Evolutionary conservation across 2,329 filamentous ascomycete genomes (phyloP), one percentile per base, ranked within the genome.

Genomic region (Calonectria honghensis): DNA sequence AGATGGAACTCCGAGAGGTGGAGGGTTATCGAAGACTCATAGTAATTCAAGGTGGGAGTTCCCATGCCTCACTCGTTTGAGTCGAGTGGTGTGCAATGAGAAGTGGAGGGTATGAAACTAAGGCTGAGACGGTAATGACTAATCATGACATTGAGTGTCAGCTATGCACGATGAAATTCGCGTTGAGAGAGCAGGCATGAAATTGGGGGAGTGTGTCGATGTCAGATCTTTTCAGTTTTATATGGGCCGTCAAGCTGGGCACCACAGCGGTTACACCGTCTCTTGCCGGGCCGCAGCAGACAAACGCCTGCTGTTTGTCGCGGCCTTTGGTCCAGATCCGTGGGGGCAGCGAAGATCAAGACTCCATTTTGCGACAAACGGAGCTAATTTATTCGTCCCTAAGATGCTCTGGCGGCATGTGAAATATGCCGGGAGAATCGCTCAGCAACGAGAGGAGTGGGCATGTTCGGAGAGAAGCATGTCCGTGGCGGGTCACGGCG

Each of bases 221-320:
- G 89, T 94, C 93, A 94, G 93, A 90, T 94, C 92, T 94, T 94
- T 94, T 94, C 92, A 94, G 92, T 94, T 91, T 89, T 84, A 80
- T 81, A 81, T 81, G 84, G 81, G 83, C 87, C 89, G 84, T 91
- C 88, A 91, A 83, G 76, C 87, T 85, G 82, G 84, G 82, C 83
- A 86, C 86, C 83, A 80, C 88, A 86, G 83, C 89, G 89, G 90
- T 84, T 91, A 87, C 83, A 82, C 84, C 80, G 79, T 75, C 74
- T 76, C 75, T 79, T 66, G 76, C 75, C 75, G 68, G 48, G 41
- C 59, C 69, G 48, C 54, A 9, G 68, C 61, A 76, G 69, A 61
- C 45, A 39, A 31, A 66, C 45, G 65, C 50, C 64, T 78, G 70
- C 69, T 91, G 86, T 92, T 82, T 82, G 87, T 89, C 88, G 86